These are phyloP conservation scores for Neurospora africana DNA, from an alignment of 495 filamentous ascomycete genomes.

Conservation along the genomic window DNA sequence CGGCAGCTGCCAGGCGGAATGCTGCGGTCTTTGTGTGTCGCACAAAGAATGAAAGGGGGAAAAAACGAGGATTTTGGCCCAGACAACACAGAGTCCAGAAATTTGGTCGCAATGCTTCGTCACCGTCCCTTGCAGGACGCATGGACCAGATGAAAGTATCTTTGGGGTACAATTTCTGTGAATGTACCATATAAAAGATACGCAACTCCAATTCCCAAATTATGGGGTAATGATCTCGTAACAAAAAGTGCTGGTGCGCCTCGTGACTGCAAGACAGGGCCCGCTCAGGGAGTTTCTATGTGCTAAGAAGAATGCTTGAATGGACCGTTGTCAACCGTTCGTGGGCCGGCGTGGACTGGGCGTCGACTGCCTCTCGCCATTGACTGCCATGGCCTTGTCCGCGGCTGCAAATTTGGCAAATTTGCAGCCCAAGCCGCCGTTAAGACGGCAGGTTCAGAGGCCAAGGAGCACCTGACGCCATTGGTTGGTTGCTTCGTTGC, in stretches of 20 bases:
- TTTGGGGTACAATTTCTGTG: constrained; percentile 7
- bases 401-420: not conserved
- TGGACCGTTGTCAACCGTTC: constrained; percentile 1
- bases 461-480: not conserved
- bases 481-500: not conserved
- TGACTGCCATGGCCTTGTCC: not conserved
- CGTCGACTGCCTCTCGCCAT: not conserved
- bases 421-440: not conserved
- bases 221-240: constrained; percentile 27
- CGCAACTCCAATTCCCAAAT: constrained; percentile 10
- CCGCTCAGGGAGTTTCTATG: constrained; percentile 19
- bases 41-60: not conserved
- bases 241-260: constrained; percentile 13
- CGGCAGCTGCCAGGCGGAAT: constrained; percentile 6
- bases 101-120: constrained; percentile 4
- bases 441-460: not conserved
- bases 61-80: not conserved
- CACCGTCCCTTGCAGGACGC: constrained; percentile 19
- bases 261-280: constrained; percentile 20
- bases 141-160: not conserved
- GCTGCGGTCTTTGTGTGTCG: constrained; percentile 7
- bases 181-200: constrained; percentile 1
- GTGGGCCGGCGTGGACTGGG: not conserved
- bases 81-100: constrained; percentile 1
- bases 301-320: constrained; percentile 20